Conservation (phyloP, 345 rosid species). For the Trapa bicornis region DNA sequence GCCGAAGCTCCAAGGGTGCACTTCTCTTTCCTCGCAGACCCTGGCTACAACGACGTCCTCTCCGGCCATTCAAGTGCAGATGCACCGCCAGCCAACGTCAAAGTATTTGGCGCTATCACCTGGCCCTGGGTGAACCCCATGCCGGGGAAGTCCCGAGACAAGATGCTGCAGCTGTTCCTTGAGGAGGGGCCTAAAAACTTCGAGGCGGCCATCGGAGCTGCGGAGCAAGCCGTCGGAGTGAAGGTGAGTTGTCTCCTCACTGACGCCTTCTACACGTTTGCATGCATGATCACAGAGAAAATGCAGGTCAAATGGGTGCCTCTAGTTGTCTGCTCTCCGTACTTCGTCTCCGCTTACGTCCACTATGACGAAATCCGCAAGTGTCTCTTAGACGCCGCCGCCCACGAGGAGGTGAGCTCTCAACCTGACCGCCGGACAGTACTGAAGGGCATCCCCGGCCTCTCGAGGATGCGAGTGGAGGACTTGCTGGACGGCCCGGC, state of each 20-base stretch:
- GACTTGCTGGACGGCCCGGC: slow-evolving; percentile 23
- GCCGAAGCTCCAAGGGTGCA: not conserved
- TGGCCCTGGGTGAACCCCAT: not conserved
- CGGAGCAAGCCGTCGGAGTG: not conserved
- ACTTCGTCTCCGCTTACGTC: slow-evolving; percentile 12
- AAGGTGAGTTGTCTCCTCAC: not conserved
- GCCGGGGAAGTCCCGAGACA: not conserved
- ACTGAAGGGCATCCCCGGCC: slow-evolving; percentile 27
- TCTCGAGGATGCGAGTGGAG: slow-evolving; percentile 23
- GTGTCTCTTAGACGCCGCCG: not conserved
- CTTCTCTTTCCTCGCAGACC: not conserved
- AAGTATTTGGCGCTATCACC: not conserved
- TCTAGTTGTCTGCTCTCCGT: slow-evolving; percentile 23
- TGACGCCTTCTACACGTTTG: not conserved
- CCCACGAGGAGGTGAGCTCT: not conserved
- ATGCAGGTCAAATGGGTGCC: slow-evolving; percentile 36
- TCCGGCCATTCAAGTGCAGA: not conserved
- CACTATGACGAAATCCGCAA: slow-evolving; percentile 16
- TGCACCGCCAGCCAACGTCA: not conserved
- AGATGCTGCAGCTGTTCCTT: not conserved
- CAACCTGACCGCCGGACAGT: not conserved
- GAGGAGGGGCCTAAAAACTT: not conserved
- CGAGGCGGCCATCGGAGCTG: not conserved
- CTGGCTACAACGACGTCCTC: not conserved
- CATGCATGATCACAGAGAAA: slow-evolving; percentile 2